Conservation (phyloP, 352 stramenopile genomes). For the Pythium oligandrum region DNA sequence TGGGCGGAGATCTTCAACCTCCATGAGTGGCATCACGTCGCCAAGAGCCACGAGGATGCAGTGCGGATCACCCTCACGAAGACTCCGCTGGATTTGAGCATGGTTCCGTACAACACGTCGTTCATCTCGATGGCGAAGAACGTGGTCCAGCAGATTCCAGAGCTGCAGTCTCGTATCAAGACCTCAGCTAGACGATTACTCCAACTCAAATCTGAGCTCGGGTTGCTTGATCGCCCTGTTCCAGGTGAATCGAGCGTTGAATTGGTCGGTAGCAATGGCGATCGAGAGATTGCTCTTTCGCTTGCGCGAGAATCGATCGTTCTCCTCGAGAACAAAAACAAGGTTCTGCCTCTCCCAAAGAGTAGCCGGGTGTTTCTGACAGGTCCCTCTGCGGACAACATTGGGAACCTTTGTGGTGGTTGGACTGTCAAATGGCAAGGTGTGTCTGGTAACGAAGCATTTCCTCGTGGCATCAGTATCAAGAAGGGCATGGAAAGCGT, state of each 20-base stretch:
- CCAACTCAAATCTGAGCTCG: constrained; percentile 19
- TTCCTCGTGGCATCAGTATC: constrained; percentile 21
- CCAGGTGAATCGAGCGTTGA: constrained; percentile 10
- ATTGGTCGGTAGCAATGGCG: constrained; percentile 14
- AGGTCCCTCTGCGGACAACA: constrained; percentile 54
- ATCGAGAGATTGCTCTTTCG: constrained; percentile 8
- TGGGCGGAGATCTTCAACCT: constrained; percentile 83
- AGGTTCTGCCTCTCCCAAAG: constrained; percentile 39
- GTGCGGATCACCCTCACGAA: constrained; percentile 43
- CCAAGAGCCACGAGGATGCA: constrained; percentile 26
- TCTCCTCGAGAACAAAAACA: constrained; percentile 78
- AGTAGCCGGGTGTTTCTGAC: constrained; percentile 42
- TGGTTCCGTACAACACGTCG: constrained; percentile 37
- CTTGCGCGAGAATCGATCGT: constrained; percentile 41
- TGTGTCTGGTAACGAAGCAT: constrained; percentile 20
- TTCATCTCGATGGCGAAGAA: constrained; percentile 25
- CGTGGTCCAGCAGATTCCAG: constrained; percentile 14
- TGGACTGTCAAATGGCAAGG: constrained; percentile 84
- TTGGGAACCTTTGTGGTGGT: constrained; percentile 67
- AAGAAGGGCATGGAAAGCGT: constrained; percentile 15
- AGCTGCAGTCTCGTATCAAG: constrained; percentile 9
- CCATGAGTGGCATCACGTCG: constrained; percentile 51
- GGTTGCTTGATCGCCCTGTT: constrained; percentile 17
- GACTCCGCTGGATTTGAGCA: constrained; percentile 77
- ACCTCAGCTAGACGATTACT: constrained; percentile 15